A percentile compares a stretch with the other conserved stretches of the same genome.
Conservation (phyloP, 495 filamentous ascomycete species). For the Melanomma pulvis-pyrius region DNA sequence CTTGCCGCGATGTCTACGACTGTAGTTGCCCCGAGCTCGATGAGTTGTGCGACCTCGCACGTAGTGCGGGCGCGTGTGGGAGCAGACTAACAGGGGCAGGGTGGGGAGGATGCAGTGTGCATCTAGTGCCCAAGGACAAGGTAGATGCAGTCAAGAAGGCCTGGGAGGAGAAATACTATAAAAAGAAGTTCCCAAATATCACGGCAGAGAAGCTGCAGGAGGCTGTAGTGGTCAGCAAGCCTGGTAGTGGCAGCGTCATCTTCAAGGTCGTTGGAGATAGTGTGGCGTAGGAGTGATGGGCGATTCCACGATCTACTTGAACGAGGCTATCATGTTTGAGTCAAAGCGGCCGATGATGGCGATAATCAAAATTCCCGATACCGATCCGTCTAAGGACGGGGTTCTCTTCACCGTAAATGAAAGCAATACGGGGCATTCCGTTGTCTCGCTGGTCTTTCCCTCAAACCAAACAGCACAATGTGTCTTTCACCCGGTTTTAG, state of each 20-base stretch:
- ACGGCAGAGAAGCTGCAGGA: conserved; percentile 70
- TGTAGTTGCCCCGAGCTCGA: conserved; percentile 92
- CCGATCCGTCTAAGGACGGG: not conserved
- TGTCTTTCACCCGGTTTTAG: not conserved
- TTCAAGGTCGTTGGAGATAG: conserved; percentile 32
- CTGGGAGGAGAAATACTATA: conserved; percentile 81
- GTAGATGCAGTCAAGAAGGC: conserved; percentile 78
- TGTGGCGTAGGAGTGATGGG: conserved; percentile 7
- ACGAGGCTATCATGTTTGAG: not conserved
- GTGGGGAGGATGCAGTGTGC: conserved; percentile 95
- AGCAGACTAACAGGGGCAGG: conserved; percentile 90
- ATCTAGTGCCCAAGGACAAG: conserved; percentile 83
- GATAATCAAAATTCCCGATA: not conserved
- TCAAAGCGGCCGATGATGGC: not conserved
- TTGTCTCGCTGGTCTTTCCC: not conserved
- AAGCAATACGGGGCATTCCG: not conserved
- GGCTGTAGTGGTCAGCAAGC: conserved; percentile 89
- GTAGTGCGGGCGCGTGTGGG: conserved; percentile 76
- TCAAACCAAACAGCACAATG: not conserved
- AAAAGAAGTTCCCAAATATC: conserved; percentile 68
- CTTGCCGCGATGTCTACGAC: conserved; percentile 81
- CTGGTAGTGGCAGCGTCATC: conserved; percentile 65
- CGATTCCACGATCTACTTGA: not conserved
- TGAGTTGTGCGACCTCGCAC: conserved; percentile 78
- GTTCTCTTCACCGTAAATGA: not conserved